Evolutionary conservation across 2,329 filamentous ascomycete species (phyloP).

Genomic region (Aspergillus proliferans): DNA sequence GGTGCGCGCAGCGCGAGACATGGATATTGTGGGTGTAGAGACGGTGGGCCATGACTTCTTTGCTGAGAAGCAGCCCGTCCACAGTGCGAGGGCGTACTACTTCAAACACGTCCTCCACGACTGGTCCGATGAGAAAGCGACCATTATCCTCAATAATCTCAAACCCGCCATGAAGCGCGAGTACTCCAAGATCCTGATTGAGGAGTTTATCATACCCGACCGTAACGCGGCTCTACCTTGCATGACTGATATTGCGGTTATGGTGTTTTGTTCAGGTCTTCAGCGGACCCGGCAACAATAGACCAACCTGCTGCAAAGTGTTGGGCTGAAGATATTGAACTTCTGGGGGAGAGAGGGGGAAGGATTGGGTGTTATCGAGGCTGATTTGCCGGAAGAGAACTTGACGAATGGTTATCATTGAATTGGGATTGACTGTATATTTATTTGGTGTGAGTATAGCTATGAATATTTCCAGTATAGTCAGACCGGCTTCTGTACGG

Average conservation of each 20-base stretch:
- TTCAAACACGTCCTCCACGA: slow-evolving; percentile 28
- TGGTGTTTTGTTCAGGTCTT: slow-evolving; percentile 20
- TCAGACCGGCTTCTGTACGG: too few relatives aligned
- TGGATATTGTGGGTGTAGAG: slow-evolving; percentile 7
- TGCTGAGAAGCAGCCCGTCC: slow-evolving; percentile 7
- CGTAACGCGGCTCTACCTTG: slow-evolving; percentile 12
- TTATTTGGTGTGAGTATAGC: too few relatives aligned
- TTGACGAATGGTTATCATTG: background rate
- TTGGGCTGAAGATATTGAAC: slow-evolving; percentile 11
- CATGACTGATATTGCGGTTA: slow-evolving; percentile 20
- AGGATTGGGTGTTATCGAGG: slow-evolving; percentile 15
- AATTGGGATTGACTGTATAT: background rate
- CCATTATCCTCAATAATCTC: slow-evolving; percentile 15
- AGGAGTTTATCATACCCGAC: slow-evolving; percentile 22
- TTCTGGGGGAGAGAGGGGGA: slow-evolving; percentile 15
- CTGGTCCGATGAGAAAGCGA: slow-evolving; percentile 24
- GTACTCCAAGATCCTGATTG: slow-evolving; percentile 20
- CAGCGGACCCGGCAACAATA: slow-evolving; percentile 17
- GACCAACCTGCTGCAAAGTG: slow-evolving; percentile 11
- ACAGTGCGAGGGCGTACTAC: slow-evolving; percentile 23
- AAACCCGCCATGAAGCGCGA: slow-evolving; percentile 16
- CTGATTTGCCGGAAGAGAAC: slow-evolving; percentile 1
- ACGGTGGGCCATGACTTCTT: slow-evolving; percentile 12
- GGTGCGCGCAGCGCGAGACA: slow-evolving; percentile 7
- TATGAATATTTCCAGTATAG: too few relatives aligned